A percentile compares a stretch with the other conserved stretches of the same genome.
Evolutionary conservation across 306 rosid genomes (phyloP).

Genomic region (Rosa rugosa): DNA sequence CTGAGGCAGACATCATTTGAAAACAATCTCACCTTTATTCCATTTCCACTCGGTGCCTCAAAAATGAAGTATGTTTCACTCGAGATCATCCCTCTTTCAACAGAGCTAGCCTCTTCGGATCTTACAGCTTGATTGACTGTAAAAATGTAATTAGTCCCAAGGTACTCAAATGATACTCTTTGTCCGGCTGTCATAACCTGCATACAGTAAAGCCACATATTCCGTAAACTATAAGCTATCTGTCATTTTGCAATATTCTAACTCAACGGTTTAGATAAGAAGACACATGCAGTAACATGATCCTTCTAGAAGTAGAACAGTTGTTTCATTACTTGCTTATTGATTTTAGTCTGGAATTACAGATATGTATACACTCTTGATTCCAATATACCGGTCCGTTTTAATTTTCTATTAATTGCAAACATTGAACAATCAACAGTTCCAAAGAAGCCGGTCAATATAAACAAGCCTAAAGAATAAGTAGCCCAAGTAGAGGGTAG

Average conservation of each 20-base stretch:
- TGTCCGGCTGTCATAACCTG: slow-evolving; percentile 95
- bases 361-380: not conserved
- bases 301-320: not conserved
- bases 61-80: slow-evolving; percentile 82
- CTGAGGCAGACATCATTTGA: not conserved
- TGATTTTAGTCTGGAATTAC: not conserved
- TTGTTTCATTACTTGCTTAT: not conserved
- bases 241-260: not conserved
- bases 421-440: not conserved
- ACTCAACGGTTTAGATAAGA: not conserved
- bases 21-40: slow-evolving; percentile 70
- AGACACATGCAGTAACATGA: not conserved
- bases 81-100: slow-evolving; percentile 85
- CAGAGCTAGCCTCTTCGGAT: slow-evolving; percentile 52
- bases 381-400: not conserved
- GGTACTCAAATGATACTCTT: slow-evolving; percentile 78
- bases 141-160: slow-evolving; percentile 75
- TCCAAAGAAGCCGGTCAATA: not conserved
- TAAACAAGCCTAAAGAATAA: not conserved
- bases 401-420: not conserved
- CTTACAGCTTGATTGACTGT: slow-evolving; percentile 72
- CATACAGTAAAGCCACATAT: slow-evolving; percentile 25
- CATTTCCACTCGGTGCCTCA: slow-evolving; percentile 79
- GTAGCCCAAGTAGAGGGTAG: not conserved
- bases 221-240: not conserved